phyloP scores from a whole-genome alignment of 768 basidiomycete genomes.

The Psilocybe azurescens region DNA sequence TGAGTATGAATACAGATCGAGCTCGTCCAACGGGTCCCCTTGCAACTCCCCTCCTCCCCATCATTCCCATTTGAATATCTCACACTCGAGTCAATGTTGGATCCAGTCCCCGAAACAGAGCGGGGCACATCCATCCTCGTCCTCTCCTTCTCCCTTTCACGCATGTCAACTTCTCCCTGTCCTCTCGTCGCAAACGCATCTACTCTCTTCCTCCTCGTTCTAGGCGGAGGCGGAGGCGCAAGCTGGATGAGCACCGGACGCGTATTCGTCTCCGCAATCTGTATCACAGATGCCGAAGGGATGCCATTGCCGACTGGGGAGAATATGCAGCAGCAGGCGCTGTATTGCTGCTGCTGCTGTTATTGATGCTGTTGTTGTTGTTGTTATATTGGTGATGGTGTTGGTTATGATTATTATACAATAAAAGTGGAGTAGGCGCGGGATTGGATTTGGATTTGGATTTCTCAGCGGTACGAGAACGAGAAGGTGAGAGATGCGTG shows the following conservation, averaged over 20 bases:
- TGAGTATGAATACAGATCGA: constrained; percentile 5
- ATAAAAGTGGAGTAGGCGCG: not conserved
- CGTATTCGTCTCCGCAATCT: constrained; percentile 1
- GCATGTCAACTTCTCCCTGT: not conserved
- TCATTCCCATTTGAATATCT: not conserved
- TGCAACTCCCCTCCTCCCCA: not conserved
- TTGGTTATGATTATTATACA: not conserved
- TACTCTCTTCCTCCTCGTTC: constrained; percentile 12
- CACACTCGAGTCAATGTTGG: not conserved
- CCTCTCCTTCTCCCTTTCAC: not conserved
- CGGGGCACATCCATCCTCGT: not conserved
- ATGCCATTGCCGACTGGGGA: too few species aligned
- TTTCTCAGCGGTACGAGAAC: constrained; percentile 1
- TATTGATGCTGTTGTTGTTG: not conserved
- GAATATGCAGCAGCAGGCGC: too few species aligned
- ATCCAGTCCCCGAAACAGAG: not conserved
- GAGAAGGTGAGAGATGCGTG: constrained; percentile 16
- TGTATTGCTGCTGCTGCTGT: not conserved
- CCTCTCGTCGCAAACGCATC: not conserved
- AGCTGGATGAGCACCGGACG: constrained; percentile 17
- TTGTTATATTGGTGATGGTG: not conserved
- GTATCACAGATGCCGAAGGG: not conserved
- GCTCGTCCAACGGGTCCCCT: not conserved
- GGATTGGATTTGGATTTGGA: constrained; percentile 4
- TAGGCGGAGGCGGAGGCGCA: constrained; percentile 12